Base-by-base conservation (phyloP, 352 stramenopile genomes). In the Phytopythium chamaehyphon region DNA sequence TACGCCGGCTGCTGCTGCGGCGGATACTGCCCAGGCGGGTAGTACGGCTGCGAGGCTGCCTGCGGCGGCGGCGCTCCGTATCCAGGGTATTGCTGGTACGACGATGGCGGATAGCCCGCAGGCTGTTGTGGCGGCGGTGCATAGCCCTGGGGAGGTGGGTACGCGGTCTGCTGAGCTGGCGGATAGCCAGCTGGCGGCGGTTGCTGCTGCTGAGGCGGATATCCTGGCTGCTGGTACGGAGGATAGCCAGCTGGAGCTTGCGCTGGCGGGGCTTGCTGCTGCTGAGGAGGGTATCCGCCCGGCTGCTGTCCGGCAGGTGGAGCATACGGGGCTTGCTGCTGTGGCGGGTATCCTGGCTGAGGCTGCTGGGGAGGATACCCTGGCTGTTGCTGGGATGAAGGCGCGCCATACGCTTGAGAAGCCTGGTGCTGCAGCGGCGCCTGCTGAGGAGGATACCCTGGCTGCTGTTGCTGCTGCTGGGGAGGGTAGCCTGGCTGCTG, bases 1-100 rank as follows among this genome's bases (percentile, higher is more conserved):
- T 80, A 73, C 1, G 46, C 59, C 59, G 48, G 59, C 40, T 72
- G 65, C 36, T 61, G 56, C 12, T 54, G 58, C n/a, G 59, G 19
- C 35, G 58, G 52, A 39, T 69, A 71, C 19, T 58, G 22, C 40
- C 56, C 53, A 9, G 49, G 58, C 15, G 62, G 55, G 33, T 73
- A 65, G 8, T 28, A 51, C 23, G 50, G 40, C 35, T 64, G 61
- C 51, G 56, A 55, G 22, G 57, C 45, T 16, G 49, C 39, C 12
- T 70, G 59, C 12, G 43, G 48, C 11, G 54, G 53, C 14, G 52
- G 49, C 33, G 28, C 28, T 33, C 28, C 28, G 28, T 62, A 63
- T 1, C 31, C 31, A 43, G 37, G 36, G 11, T 58, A 47, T 18
- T 69, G 64, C 38, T 50, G 44, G 44, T 50, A 50, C 24, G 44